Conservation (phyloP, 2,329 filamentous ascomycete genomes). For the Aspergillus pseudonomiae region DNA sequence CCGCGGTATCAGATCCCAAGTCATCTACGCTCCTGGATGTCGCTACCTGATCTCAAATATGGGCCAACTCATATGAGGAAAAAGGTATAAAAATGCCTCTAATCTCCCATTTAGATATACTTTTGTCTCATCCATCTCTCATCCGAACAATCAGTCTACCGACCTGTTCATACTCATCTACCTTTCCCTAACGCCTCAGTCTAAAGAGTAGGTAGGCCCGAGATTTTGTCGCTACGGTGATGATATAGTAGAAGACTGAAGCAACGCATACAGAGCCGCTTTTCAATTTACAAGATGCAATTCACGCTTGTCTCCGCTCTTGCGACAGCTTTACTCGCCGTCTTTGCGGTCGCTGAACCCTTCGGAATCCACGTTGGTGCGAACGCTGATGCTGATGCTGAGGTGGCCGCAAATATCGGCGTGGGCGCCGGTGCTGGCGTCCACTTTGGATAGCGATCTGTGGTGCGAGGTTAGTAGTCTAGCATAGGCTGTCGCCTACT, state of each 20-base stretch:
- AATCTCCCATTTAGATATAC: neutral
- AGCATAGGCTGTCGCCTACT: accelerated
- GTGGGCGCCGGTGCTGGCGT: neutral
- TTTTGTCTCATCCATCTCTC: too few relatives aligned
- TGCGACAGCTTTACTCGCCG: neutral
- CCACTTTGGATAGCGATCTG: neutral
- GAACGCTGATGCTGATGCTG: neutral
- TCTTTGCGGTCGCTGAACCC: neutral
- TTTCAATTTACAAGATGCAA: neutral
- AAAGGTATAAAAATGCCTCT: neutral
- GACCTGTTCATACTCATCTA: too few relatives aligned
- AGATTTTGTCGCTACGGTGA: too few relatives aligned
- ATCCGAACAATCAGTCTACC: too few relatives aligned
- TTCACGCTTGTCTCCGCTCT: neutral
- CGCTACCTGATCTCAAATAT: neutral
- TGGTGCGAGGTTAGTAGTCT: neutral
- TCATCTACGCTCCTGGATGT: neutral
- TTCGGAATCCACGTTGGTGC: neutral
- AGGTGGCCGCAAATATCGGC: neutral
- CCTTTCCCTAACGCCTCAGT: too few relatives aligned
- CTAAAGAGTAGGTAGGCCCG: too few relatives aligned
- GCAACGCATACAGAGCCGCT: neutral
- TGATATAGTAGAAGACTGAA: neutral
- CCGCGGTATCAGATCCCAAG: neutral
- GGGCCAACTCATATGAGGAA: neutral